Evolutionary conservation across 2,329 filamentous ascomycete species (phyloP).

Genomic region (Coniochaeta prunicola): DNA sequence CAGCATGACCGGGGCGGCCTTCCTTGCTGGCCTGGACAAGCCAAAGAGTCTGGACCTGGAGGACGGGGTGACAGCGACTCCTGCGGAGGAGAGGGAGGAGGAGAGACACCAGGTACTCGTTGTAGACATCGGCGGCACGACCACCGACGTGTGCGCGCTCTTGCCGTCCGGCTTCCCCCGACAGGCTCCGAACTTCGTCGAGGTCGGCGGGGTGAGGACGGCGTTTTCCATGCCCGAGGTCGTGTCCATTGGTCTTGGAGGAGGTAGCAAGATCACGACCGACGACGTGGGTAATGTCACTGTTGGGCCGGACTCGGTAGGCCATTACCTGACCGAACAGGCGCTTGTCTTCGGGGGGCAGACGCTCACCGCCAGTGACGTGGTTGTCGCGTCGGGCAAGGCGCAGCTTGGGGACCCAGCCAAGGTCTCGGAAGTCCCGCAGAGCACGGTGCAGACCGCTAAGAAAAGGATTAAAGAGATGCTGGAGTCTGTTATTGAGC

Average conservation of each 20-base stretch:
- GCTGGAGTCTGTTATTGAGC: constrained; percentile 34
- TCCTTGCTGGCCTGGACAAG: constrained; percentile 39
- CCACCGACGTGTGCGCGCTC: constrained; percentile 51
- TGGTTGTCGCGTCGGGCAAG: constrained; percentile 32
- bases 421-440: constrained; percentile 19
- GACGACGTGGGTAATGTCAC: constrained; percentile 17
- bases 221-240: constrained; percentile 53
- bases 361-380: constrained; percentile 45
- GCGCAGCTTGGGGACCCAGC: constrained; percentile 20
- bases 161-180: constrained; percentile 52
- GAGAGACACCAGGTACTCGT: constrained; percentile 33
- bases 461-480: constrained; percentile 27
- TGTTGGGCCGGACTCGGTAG: constrained; percentile 52
- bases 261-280: constrained; percentile 32
- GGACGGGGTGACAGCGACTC: background rate
- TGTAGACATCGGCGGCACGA: constrained; percentile 55
- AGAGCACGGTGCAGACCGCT: constrained; percentile 12
- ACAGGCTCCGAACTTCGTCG: constrained; percentile 50
- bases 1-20: constrained; percentile 45
- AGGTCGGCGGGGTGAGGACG: constrained; percentile 50
- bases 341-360: constrained; percentile 46
- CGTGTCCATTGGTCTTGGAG: constrained; percentile 48
- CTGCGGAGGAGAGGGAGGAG: constrained; percentile 6
- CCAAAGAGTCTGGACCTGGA: background rate
- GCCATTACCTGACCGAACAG: constrained; percentile 38